A percentile compares a stretch with the other conserved stretches of the same genome.
Conservation (phyloP, 73 alveolate genomes). For the Stentor roeselii region DNA sequence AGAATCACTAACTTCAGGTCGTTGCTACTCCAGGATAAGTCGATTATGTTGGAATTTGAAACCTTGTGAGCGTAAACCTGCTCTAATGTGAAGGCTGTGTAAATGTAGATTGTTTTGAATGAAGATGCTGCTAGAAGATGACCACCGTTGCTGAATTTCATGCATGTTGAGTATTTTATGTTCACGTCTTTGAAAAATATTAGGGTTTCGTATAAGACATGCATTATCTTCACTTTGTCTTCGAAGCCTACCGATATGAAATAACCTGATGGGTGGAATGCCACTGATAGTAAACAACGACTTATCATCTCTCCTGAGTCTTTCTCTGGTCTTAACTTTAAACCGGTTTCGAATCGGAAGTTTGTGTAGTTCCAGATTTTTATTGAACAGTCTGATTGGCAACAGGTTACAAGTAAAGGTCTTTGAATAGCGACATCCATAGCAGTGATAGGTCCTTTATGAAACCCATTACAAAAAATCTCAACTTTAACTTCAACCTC, state of each 20-base stretch:
- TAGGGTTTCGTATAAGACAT: constrained; percentile 89
- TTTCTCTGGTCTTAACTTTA: constrained; percentile 76
- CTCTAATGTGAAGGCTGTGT: constrained; percentile 88
- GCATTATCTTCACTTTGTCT: constrained; percentile 94
- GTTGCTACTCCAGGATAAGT: constrained; percentile 60
- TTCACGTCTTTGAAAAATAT: constrained; percentile 81
- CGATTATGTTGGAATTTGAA: constrained; percentile 60
- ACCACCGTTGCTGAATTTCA: constrained; percentile 93
- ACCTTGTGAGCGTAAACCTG: constrained; percentile 63
- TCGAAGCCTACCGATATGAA: constrained; percentile 95
- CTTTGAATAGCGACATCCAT: constrained; percentile 96
- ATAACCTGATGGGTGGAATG: constrained; percentile 98
- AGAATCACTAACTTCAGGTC: constrained; percentile 72
- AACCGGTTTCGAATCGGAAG: constrained; percentile 72
- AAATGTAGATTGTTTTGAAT: constrained; percentile 75
- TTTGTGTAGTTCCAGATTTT: constrained; percentile 96
- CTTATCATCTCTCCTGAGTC: constrained; percentile 74
- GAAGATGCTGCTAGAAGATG: constrained; percentile 88
- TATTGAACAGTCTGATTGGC: constrained; percentile 89
- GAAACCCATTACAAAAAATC: constrained; percentile 95
- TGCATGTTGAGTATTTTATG: constrained; percentile 66
- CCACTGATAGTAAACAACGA: constrained; percentile 83
- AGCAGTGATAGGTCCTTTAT: constrained; percentile 86
- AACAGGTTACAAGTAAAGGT: constrained; percentile 68
- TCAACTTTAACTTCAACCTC: constrained; percentile 87